Base-by-base conservation (phyloP, 2,329 filamentous ascomycete genomes). In the Westerdykella sp. region DNA sequence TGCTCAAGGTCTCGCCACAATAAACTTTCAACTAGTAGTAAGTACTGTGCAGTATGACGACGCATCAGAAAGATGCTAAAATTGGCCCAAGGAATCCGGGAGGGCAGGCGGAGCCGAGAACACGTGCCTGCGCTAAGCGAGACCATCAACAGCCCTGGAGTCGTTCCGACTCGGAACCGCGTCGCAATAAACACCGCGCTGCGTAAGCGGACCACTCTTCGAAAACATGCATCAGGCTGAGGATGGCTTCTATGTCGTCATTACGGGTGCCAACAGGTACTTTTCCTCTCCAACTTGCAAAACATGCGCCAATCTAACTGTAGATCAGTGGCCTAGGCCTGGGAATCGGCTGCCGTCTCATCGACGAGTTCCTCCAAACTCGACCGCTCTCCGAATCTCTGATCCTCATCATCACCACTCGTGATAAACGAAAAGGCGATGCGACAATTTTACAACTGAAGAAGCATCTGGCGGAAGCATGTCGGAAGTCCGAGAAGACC, bases 261-360 rank as follows among this genome's bases (percentile, higher is more conserved):
- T 95, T 34, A 95, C 88, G 0, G 88, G 88, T 41, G 86, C 87
- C 30, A 95, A 94, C 68, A 90, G 87, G 88, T 90, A 76, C 16
- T 34, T 28, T 35, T 14, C 32, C 32, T 36, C 15, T 30, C 28
- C 18, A 32, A 40, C 39, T 21, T 21, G 15, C 35, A 13, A 35
- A 28, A 36, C 37, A 25, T 39, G 7, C 9, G 9, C 11, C 25
- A 10, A 44, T 51, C 62, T 72, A 48, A 71, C 57, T 25, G n/a
- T 21, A 35, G 22, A 18, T 16, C 66, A 96, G 91, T 63, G 91
- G 91, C 47, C 81, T 96, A 36, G 91, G 91, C 36, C 85, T 91
- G 56, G 83, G 84, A 43, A 89, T 87, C 54, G 86, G 85, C 63
- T 81, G 85, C 60, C 86, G 88, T 47, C 76, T 95, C 44, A 91